Percentiles rank a stretch among this genome's conserved stretches.
Conservation (phyloP, 2,329 filamentous ascomycete genomes). For the Sporothrix brasiliensis region DNA sequence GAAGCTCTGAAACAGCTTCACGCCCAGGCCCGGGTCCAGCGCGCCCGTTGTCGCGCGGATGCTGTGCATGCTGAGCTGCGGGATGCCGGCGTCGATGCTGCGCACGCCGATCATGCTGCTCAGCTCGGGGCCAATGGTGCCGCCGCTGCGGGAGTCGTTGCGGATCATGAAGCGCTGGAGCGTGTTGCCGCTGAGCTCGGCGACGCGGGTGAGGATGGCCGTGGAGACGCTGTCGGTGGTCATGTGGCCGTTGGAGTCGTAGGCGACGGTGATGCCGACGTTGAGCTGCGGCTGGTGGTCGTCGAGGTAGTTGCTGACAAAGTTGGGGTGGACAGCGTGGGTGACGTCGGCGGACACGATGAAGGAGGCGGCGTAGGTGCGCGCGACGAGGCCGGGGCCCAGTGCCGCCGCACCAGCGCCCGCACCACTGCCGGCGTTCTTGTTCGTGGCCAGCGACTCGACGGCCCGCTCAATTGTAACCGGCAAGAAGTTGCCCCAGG, state of each 20-base stretch:
- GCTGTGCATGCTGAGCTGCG: slow-evolving; percentile 92
- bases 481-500: slow-evolving; percentile 84
- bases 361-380: slow-evolving; percentile 90
- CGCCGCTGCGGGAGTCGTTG: slow-evolving; percentile 86
- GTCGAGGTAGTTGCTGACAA: slow-evolving; percentile 77
- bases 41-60: slow-evolving; percentile 86
- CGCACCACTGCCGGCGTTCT: too few species aligned
- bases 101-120: slow-evolving; percentile 78
- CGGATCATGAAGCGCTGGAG: slow-evolving; percentile 93
- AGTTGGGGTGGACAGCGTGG: slow-evolving; percentile 94
- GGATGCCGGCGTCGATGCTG: slow-evolving; percentile 83
- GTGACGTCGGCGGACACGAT: slow-evolving; percentile 90
- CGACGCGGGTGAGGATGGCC: slow-evolving; percentile 76
- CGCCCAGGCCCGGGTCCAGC: slow-evolving; percentile 83
- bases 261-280: slow-evolving; percentile 76
- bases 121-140: slow-evolving; percentile 93
- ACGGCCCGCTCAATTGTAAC: slow-evolving; percentile 78
- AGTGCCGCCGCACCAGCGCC: slow-evolving; percentile 33
- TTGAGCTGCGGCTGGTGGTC: slow-evolving; percentile 88
- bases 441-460: slow-evolving; percentile 62
- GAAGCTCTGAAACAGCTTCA: slow-evolving; percentile 87
- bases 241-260: slow-evolving; percentile 92
- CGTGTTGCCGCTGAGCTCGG: slow-evolving; percentile 69
- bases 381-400: slow-evolving; percentile 68
- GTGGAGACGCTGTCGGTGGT: slow-evolving; percentile 88